Base-by-base conservation (phyloP, 305 asterid genomes). In the Fraxinus dipetala region DNA sequence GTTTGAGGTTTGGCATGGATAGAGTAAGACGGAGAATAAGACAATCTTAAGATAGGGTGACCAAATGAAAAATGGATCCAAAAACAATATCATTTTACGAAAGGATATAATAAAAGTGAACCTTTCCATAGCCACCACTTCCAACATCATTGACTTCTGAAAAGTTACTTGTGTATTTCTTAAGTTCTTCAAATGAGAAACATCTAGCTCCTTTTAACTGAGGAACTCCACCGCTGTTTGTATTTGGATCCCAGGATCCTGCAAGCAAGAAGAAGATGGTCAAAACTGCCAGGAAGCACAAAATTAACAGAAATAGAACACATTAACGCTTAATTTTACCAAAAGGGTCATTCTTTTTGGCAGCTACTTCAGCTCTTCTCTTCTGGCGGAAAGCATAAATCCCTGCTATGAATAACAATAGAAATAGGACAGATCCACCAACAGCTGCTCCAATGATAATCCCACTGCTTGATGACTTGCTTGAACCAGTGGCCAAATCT, bases 51-150 rank as follows among this genome's bases (percentile, higher is more conserved):
- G 32, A 22, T 20, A 61, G 70, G 31, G 31, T 8, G 31, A 61
- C 14, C 69, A 3, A 78, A 61, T 31, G 18, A 28, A 35, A 78
- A 35, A 61, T 31, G 1, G 13, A 20, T 28, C 72, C 38, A 56
- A n/a, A 56, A 56, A 26, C 45, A 82, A 70, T 26, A 76, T 5
- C 35, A 38, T 40, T 11, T 13, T 10, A 24, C 54, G 56, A 78
- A 14, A 54, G 75, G 38, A 18, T 32, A 38, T n/a, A 28, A 72
- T 48, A 14, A 45, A 72, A 78, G 74, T 81, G 75, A 61, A 95
- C 98, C 95, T 91, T 95, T 69, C 98, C 98, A 75, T 93, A 95
- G 74, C 98, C 98, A 59, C 98, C 98, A 79, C 87, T 81, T 77
- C 98, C 98, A 31, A 93, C 78, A 69, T 83, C 89, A 87, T 95